Percentiles rank a stretch among this genome's conserved stretches.
phyloP scores from a whole-genome alignment of 768 basidiomycete species.

The Melanogaster broomeanus region DNA sequence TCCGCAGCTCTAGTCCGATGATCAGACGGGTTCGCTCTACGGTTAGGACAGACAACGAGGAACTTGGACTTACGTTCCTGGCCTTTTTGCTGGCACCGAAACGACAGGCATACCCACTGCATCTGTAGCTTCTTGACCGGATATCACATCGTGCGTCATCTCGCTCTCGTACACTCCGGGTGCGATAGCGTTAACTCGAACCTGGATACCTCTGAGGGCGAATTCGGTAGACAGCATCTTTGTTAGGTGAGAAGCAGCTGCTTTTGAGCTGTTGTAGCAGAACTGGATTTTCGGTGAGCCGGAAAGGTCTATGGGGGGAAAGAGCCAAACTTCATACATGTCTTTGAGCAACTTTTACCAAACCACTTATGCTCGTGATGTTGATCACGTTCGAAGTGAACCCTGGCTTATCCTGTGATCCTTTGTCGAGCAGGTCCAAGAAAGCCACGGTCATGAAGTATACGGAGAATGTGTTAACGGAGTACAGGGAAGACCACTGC shows the following conservation, averaged over 20 bases:
- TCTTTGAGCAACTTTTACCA: slow-evolving; percentile 69
- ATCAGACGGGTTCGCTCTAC: slow-evolving; percentile 4
- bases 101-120: slow-evolving; percentile 58
- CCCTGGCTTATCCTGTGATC: slow-evolving; percentile 56
- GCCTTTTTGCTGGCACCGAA: slow-evolving; percentile 60
- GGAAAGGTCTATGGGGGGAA: background rate
- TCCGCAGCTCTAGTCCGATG: slow-evolving; percentile 54
- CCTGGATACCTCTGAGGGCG: slow-evolving; percentile 63
- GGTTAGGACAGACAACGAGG: background rate
- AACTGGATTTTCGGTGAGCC: slow-evolving; percentile 48
- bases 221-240: slow-evolving; percentile 77
- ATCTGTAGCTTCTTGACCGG: slow-evolving; percentile 47
- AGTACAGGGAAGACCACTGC: slow-evolving; percentile 61
- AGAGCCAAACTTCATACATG: slow-evolving; percentile 54
- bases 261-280: slow-evolving; percentile 80
- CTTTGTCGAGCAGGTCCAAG: slow-evolving; percentile 72
- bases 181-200: slow-evolving; percentile 74
- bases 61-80: slow-evolving; percentile 63
- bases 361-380: slow-evolving; percentile 75
- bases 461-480: slow-evolving; percentile 72
- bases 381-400: slow-evolving; percentile 73
- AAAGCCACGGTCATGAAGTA: slow-evolving; percentile 80
- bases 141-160: slow-evolving; percentile 62
- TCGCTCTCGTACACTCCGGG: slow-evolving; percentile 79
- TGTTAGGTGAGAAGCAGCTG: slow-evolving; percentile 75